Conservation (phyloP, 371 early-diverging fungal species). For the Conidiobolus incongruus region DNA sequence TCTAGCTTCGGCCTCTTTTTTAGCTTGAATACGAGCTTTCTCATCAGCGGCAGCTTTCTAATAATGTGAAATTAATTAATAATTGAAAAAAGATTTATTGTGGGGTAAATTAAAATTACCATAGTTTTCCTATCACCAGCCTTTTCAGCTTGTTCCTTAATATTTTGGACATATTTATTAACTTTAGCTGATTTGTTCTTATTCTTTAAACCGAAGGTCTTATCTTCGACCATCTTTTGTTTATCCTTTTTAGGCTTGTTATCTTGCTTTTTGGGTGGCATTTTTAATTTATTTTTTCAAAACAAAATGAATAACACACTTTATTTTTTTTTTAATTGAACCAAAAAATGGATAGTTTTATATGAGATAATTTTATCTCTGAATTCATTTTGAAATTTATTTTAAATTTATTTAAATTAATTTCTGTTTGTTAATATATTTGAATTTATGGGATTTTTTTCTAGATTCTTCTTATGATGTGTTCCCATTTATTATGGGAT, state of each 20-base stretch:
- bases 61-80: neutral
- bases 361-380: no score
- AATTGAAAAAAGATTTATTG: neutral
- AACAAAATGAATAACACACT: neutral
- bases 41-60: constrained; percentile 25
- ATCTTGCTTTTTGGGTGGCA: constrained; percentile 58
- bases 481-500: no score
- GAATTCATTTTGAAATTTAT: no score
- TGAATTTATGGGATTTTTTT: no score
- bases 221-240: constrained; percentile 79
- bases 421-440: no score
- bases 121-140: constrained; percentile 16
- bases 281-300: constrained; percentile 7
- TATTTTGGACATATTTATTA: constrained; percentile 69
- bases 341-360: no score
- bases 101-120: neutral
- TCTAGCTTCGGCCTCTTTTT: constrained; percentile 42
- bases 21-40: constrained; percentile 14
- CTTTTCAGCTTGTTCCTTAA: constrained; percentile 51
- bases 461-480: no score
- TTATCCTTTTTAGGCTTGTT: constrained; percentile 45
- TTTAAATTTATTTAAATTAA: no score
- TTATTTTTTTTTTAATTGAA: no score
- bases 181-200: constrained; percentile 83
- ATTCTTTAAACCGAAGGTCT: constrained; percentile 96